Evolutionary conservation across 306 rosid species (phyloP).

Genomic region (Argentina anserina): DNA sequence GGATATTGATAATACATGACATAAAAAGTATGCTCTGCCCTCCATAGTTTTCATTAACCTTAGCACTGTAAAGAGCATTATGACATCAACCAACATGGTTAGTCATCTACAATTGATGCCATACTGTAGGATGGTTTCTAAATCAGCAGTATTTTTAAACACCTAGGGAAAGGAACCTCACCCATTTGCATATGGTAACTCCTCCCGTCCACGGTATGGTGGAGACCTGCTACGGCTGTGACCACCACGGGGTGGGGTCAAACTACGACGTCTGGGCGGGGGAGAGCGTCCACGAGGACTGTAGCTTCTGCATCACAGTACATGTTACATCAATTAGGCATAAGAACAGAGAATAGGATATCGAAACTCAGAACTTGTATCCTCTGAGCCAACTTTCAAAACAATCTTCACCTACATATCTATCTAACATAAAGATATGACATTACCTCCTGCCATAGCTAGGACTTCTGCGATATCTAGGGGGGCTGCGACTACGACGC

Average conservation of each 20-base stretch:
- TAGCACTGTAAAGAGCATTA: background rate
- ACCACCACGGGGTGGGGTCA: conserved; percentile 70
- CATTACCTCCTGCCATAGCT: conserved; percentile 92
- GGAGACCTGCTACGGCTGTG: conserved; percentile 94
- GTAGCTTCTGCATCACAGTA: conserved; percentile 58
- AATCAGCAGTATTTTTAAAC: background rate
- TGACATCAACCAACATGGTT: background rate
- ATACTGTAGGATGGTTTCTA: background rate
- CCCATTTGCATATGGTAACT: conserved; percentile 89
- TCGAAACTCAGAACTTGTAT: background rate
- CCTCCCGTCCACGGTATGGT: conserved; percentile 84
- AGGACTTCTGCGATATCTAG: conserved; percentile 90
- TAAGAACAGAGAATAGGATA: background rate
- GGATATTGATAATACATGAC: too few relatives aligned
- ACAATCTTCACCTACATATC: background rate
- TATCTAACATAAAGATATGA: background rate
- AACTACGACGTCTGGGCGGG: conserved; percentile 78
- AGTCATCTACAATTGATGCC: background rate
- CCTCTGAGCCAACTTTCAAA: background rate
- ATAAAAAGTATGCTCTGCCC: background rate
- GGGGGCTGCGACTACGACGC: conserved; percentile 91
- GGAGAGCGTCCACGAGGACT: conserved; percentile 85
- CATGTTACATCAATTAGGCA: conserved; percentile 19
- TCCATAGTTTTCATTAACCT: background rate
- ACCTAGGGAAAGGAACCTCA: conserved; percentile 25